A percentile compares a stretch with the other conserved stretches of the same genome.
phyloP scores from a whole-genome alignment of 768 basidiomycete species.

The Serpula lacrymans region DNA sequence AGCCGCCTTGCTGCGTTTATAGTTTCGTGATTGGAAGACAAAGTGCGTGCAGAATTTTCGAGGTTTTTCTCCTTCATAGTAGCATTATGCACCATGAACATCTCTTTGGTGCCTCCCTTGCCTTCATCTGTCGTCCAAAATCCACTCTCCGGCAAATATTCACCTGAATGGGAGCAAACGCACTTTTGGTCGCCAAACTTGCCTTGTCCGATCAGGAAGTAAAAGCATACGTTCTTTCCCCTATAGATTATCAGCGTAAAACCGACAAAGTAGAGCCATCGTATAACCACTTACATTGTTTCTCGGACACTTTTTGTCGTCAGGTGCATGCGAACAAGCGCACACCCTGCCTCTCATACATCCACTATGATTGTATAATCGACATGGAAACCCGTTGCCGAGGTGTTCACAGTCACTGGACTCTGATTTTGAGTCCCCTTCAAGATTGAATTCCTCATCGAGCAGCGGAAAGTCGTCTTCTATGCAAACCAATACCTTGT shows the following conservation, averaged over 20 bases:
- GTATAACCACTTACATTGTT: conserved; percentile 39
- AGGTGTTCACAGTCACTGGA: conserved; percentile 51
- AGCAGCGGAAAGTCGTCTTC: conserved; percentile 15
- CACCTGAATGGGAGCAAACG: conserved; percentile 46
- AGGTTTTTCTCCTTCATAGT: neutral
- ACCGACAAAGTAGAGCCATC: neutral
- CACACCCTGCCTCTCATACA: conserved; percentile 43
- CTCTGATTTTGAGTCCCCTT: conserved; percentile 44
- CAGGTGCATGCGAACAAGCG: conserved; percentile 50
- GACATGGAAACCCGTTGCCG: conserved; percentile 52
- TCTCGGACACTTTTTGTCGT: conserved; percentile 53
- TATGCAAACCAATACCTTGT: conserved; percentile 2
- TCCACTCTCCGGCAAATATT: conserved; percentile 38
- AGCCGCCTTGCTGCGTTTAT: neutral
- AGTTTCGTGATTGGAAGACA: neutral
- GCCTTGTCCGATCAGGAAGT: conserved; percentile 39
- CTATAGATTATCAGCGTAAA: conserved; percentile 25
- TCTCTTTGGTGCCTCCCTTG: conserved; percentile 2
- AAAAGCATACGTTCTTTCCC: conserved; percentile 49
- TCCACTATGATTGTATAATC: conserved; percentile 54
- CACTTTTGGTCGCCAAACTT: conserved; percentile 36
- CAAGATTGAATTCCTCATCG: conserved; percentile 27
- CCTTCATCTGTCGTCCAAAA: conserved; percentile 40
- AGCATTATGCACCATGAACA: conserved; percentile 1
- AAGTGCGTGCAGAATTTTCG: neutral